These are phyloP conservation scores for Gelatoporia subvermispora DNA, from an alignment of 768 basidiomycete species.

Conservation along the genomic window DNA sequence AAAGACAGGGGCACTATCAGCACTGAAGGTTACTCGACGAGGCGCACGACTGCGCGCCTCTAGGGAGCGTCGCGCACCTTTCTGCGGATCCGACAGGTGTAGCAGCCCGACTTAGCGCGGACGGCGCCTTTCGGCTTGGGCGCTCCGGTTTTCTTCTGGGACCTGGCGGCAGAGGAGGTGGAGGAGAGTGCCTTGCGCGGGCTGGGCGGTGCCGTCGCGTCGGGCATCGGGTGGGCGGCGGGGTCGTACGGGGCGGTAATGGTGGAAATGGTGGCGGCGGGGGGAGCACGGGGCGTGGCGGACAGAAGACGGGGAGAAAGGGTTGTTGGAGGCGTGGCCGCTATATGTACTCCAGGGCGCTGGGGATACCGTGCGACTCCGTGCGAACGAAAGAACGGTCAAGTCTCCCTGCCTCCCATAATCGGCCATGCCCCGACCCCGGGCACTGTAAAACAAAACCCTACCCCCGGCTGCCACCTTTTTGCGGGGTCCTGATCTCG, in stretches of 20 bases:
- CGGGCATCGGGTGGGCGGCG: conserved; percentile 26
- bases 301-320: conserved; percentile 17
- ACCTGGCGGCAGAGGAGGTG: conserved; percentile 23
- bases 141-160: conserved; percentile 41
- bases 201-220: conserved; percentile 24
- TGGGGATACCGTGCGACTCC: conserved; percentile 8
- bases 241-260: background rate
- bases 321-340: conserved; percentile 26
- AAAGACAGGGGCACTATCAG: conserved; percentile 12
- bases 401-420: conserved; percentile 7
- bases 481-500: conserved; percentile 3
- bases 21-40: conserved; percentile 8
- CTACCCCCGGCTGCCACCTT: background rate
- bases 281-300: conserved; percentile 6
- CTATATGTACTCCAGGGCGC: conserved; percentile 31
- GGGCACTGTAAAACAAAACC: conserved; percentile 3
- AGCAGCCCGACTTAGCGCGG: conserved; percentile 85
- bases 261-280: conserved; percentile 8
- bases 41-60: conserved; percentile 10
- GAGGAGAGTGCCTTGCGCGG: conserved; percentile 27
- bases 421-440: conserved; percentile 4
- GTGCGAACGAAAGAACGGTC: conserved; percentile 16
- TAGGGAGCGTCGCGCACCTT: conserved; percentile 46
- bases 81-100: conserved; percentile 81
- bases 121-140: conserved; percentile 77